Evolutionary conservation across 225 moss, liverwort and hornwort genomes (phyloP).

Genomic region (Anthoceros angustus): DNA sequence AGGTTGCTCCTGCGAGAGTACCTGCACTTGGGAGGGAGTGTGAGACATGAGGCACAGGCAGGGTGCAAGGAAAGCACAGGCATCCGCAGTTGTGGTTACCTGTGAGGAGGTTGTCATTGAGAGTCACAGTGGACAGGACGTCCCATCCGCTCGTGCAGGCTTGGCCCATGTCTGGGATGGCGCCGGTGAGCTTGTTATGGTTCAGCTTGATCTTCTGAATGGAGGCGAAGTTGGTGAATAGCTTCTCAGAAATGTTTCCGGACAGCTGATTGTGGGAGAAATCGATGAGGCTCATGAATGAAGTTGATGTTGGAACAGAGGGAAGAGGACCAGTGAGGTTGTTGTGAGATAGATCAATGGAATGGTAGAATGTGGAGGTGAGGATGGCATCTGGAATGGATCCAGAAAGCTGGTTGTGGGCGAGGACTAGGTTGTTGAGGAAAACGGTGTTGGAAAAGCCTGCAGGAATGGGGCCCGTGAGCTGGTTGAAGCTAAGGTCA

Average conservation of each 20-base stretch:
- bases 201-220: not conserved
- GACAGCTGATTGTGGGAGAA: not conserved
- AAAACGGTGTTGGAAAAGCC: conserved; percentile 9
- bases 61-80: no score
- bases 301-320: not conserved
- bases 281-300: not conserved
- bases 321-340: conserved; percentile 14
- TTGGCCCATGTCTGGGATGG: conserved; percentile 11
- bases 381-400: conserved; percentile 22
- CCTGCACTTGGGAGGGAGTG: no score
- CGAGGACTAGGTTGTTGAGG: conserved; percentile 17
- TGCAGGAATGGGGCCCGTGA: not conserved
- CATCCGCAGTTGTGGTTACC: not conserved
- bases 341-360: conserved; percentile 34
- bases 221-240: not conserved
- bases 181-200: conserved; percentile 5
- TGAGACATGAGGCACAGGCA: no score
- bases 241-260: not conserved
- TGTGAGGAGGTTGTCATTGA: not conserved
- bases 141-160: not conserved
- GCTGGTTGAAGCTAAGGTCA: not conserved
- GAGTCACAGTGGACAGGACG: not conserved
- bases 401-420: conserved; percentile 22
- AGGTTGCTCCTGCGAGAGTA: no score
- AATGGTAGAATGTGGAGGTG: conserved; percentile 13